These are phyloP conservation scores for Daedaleopsis sinensis DNA, from an alignment of 768 basidiomycete species.

Conservation along the genomic window DNA sequence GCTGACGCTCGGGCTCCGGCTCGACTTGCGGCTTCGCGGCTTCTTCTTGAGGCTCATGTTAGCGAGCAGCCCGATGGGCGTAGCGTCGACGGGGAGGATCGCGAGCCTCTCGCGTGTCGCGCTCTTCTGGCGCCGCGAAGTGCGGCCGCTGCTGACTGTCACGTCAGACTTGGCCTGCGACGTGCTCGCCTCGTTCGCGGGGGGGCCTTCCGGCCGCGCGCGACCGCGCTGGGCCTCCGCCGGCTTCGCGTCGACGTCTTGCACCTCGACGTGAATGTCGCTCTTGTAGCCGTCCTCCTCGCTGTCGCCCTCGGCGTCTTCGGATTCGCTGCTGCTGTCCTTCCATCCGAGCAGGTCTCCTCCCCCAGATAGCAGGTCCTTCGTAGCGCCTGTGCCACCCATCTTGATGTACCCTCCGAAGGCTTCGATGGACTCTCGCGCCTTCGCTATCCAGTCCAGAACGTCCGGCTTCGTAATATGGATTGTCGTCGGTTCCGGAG, in stretches of 20 bases:
- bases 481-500: constrained; percentile 17
- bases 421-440: constrained; percentile 66
- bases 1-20: constrained; percentile 33
- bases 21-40: constrained; percentile 22
- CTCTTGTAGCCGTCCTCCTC: constrained; percentile 34
- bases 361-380: constrained; percentile 49
- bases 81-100: constrained; percentile 60
- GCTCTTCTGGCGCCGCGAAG: constrained; percentile 16
- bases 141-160: constrained; percentile 13
- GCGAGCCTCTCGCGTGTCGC: constrained; percentile 45
- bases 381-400: constrained; percentile 55
- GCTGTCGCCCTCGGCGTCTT: constrained; percentile 17
- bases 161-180: constrained; percentile 3
- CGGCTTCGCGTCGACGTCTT: constrained; percentile 39
- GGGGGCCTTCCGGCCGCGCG: neutral
- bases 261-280: constrained; percentile 23
- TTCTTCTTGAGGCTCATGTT: constrained; percentile 57
- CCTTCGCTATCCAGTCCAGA: constrained; percentile 78
- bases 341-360: constrained; percentile 43
- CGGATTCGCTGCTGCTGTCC: constrained; percentile 36
- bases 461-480: constrained; percentile 56
- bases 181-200: neutral
- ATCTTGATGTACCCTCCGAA: constrained; percentile 70
- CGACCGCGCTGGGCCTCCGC: constrained; percentile 22
- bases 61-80: constrained; percentile 81